Base-by-base conservation (phyloP, 2,329 filamentous ascomycete species). In the Chalaropsis thielavioides region DNA sequence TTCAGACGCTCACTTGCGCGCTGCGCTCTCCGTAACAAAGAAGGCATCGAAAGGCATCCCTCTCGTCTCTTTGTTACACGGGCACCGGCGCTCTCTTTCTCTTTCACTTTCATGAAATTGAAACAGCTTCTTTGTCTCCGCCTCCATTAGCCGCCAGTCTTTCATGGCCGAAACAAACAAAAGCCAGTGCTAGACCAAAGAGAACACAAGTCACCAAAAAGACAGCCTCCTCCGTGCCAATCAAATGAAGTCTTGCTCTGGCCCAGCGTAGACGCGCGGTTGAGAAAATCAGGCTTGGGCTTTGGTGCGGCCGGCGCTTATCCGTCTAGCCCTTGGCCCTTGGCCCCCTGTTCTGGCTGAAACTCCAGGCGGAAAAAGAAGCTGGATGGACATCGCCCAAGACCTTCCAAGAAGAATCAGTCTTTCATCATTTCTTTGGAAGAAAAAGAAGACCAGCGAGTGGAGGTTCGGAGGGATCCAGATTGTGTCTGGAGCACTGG, bases 401-500 rank as follows among this genome's bases (percentile, higher is more conserved):
- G n/a, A n/a, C n/a, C n/a, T n/a, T n/a, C n/a, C n/a, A n/a, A n/a
- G n/a, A n/a, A n/a, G n/a, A n/a, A n/a, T n/a, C n/a, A n/a, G n/a
- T n/a, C n/a, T n/a, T n/a, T n/a, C n/a, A n/a, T n/a, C n/a, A n/a
- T n/a, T n/a, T n/a, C n/a, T n/a, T n/a, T n/a, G n/a, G n/a, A n/a
- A n/a, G n/a, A n/a, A n/a, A n/a, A n/a, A n/a, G n/a, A n/a, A n/a
- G n/a, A n/a, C n/a, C n/a, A n/a, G n/a, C n/a, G n/a, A n/a, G n/a
- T n/a, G n/a, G n/a, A n/a, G n/a, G n/a, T n/a, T n/a, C n/a, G n/a
- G n/a, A n/a, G n/a, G n/a, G n/a, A n/a, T n/a, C n/a, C n/a, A n/a
- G n/a, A n/a, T n/a, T n/a, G n/a, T 35, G 58, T 56, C 62, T 66
- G 65, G 65, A 62, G 59, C 65, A 68, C 63, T 63, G 65, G 67